Evolutionary conservation across 495 filamentous ascomycete species (phyloP), one percentile per base, ranked within the genome.

Genomic region (Podospora fimiseda): DNA sequence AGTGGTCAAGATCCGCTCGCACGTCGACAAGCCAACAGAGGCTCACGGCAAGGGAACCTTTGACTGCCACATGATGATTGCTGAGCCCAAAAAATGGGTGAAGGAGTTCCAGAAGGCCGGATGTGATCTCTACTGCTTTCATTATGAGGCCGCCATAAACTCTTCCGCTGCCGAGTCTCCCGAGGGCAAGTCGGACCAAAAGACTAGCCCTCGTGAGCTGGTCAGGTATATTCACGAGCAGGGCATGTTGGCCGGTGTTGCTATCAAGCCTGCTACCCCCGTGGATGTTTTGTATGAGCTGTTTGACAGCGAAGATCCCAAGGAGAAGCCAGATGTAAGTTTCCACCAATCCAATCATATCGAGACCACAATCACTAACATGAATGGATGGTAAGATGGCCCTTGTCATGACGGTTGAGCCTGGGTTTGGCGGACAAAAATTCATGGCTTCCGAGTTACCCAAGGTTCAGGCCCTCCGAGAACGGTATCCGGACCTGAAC

Each of bases 31-130:
- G 48, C 74, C 77, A 16, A 58, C 61, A 21, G 61, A 69, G 50
- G 61, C 74, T 33, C 69, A 82, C 57, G 87, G 85, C 3, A 85
- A 82, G 61, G 93, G 93, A 20, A 96, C 93, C 22, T 98, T 98
- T 62, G 93, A 98, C 71, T 98, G 93, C 80, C 93, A 98, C 69
- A 97, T 98, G 94, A 98, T 98, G 93, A 95, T 98, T 61, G 84
- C 87, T 60, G 93, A 98, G 93, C 93, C 93, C 44, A 92, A 97
- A 73, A 91, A 89, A 78, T 98, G 93, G 93, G 89, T 97, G 58
- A 84, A 84, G 53, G 89, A 95, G 39, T 97, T 98, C 77, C 79
- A 94, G 64, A 81, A 85, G 21, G 93, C 91, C 37, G 93, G 93
- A 18, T 96, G 91, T 73, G 92, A 98, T 66, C 80, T 97, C 8